A percentile compares a stretch with the other conserved stretches of the same genome.
Conservation (phyloP, 192 early-diverging fungal genomes). For the Coemansia umbellata region DNA sequence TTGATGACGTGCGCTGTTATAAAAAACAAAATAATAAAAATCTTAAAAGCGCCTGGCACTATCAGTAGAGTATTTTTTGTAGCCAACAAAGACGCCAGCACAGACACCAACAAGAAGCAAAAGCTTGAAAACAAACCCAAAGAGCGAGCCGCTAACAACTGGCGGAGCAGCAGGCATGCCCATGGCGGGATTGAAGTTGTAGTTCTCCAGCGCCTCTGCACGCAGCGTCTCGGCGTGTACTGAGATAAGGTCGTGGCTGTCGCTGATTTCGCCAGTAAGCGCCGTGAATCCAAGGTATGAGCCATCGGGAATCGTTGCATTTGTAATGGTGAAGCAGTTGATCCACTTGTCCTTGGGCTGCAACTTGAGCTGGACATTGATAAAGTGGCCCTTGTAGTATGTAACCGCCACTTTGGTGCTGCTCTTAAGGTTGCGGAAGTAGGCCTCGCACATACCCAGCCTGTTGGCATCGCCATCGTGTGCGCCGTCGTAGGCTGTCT, state of each 20-base stretch:
- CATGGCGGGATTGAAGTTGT: conserved; percentile 13
- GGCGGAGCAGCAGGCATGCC: background rate
- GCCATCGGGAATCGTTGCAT: conserved; percentile 73
- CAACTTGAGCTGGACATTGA: conserved; percentile 54
- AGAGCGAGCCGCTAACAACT: conserved; percentile 6
- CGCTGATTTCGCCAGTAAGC: conserved; percentile 84
- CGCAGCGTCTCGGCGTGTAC: conserved; percentile 44
- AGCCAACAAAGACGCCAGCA: conserved; percentile 41
- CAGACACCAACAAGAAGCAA: conserved; percentile 37
- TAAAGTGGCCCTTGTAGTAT: conserved; percentile 63
- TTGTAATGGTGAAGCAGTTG: conserved; percentile 75
- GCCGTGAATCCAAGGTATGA: conserved; percentile 91
- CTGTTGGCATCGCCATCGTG: conserved; percentile 77
- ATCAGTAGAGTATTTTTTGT: conserved; percentile 43
- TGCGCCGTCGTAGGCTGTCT: conserved; percentile 76
- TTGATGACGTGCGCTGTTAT: too few species aligned
- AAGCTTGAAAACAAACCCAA: conserved; percentile 40
- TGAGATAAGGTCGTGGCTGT: conserved; percentile 54
- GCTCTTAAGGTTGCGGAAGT: conserved; percentile 68
- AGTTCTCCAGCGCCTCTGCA: conserved; percentile 44
- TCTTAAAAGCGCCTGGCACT: conserved; percentile 48
- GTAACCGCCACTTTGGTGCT: conserved; percentile 65
- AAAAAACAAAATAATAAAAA: too few species aligned
- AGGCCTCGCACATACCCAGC: conserved; percentile 64
- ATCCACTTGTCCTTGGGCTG: conserved; percentile 66